Conservation (phyloP, 202 grass and related monocot genomes). For the Saccharum hybrid region DNA sequence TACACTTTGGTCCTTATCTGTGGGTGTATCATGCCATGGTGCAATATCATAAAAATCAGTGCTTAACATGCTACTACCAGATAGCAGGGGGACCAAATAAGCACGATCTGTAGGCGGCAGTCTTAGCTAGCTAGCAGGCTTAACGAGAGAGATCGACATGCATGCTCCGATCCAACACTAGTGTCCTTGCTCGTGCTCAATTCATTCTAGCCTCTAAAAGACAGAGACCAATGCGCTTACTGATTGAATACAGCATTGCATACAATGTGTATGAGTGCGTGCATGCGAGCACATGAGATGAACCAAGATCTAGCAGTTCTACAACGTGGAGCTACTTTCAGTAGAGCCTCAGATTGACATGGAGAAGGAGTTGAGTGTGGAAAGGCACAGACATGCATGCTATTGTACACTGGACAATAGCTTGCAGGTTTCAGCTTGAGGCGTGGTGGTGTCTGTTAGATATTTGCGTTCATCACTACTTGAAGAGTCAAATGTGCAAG, state of each 20-base stretch:
- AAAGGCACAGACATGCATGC: conserved; percentile 46
- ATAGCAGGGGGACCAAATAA: conserved; percentile 59
- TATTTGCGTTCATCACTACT: conserved; percentile 44
- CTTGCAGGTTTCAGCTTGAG: conserved; percentile 29
- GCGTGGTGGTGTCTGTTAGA: conserved; percentile 40
- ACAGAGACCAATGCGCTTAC: conserved; percentile 37
- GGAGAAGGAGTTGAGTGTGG: conserved; percentile 26
- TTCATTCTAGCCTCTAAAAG: conserved; percentile 44
- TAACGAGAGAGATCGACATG: conserved; percentile 22
- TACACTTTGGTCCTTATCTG: conserved; percentile 42
- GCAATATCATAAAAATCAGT: conserved; percentile 63
- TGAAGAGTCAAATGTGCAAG: conserved; percentile 42
- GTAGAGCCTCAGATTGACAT: conserved; percentile 38
- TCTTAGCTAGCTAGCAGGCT: conserved; percentile 38
- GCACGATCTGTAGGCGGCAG: conserved; percentile 34
- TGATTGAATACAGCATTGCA: conserved; percentile 9
- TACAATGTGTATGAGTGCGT: conserved; percentile 4
- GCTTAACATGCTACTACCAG: conserved; percentile 56
- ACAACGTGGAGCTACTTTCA: conserved; percentile 40
- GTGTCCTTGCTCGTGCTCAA: conserved; percentile 43
- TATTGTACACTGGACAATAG: conserved; percentile 49
- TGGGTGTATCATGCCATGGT: conserved; percentile 39
- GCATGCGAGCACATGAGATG: conserved; percentile 51
- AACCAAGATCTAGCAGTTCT: conserved; percentile 22
- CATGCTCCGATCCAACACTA: conserved; percentile 34